These are phyloP conservation scores for Aspergillus arachidicola DNA, from an alignment of 2,329 filamentous ascomycete species.

Conservation along the genomic window DNA sequence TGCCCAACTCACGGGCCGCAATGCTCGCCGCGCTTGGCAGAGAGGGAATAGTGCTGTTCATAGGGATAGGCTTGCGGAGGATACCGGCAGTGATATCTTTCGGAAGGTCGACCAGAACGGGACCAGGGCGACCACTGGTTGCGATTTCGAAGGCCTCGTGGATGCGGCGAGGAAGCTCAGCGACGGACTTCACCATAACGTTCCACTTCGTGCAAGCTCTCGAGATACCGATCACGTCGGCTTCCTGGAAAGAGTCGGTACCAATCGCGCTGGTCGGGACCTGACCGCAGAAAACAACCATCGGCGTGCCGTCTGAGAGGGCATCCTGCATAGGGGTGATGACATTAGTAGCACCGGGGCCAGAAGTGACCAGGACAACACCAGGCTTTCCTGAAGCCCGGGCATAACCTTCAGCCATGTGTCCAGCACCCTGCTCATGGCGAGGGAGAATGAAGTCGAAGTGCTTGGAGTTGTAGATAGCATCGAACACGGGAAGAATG, in stretches of 20 bases:
- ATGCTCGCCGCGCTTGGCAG: constrained; percentile 85
- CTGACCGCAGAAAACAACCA: constrained; percentile 96
- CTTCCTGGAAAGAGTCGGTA: constrained; percentile 95
- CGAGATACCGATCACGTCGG: constrained; percentile 91
- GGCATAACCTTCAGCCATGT: constrained; percentile 98
- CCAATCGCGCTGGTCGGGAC: constrained; percentile 88
- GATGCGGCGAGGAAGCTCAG: constrained; percentile 88
- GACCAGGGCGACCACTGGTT: constrained; percentile 88
- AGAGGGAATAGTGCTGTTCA: constrained; percentile 70
- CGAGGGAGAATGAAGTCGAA: constrained; percentile 94
- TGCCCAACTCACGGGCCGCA: constrained; percentile 72
- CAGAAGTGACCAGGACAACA: constrained; percentile 94
- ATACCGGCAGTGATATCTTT: constrained; percentile 93
- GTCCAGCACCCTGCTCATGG: constrained; percentile 96
- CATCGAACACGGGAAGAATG: constrained; percentile 96
- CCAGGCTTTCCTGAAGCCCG: constrained; percentile 91
- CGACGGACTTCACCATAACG: constrained; percentile 94
- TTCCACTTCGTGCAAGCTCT: constrained; percentile 98
- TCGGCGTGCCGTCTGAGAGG: constrained; percentile 88
- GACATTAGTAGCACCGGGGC: constrained; percentile 94
- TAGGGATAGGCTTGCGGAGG: constrained; percentile 80
- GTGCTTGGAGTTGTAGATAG: constrained; percentile 96
- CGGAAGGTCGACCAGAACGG: constrained; percentile 91
- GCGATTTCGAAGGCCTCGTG: constrained; percentile 99
- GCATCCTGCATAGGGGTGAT: constrained; percentile 97